Evolutionary conservation across 768 basidiomycete species (phyloP).

Genomic region (Xerocomellus dryophilus): DNA sequence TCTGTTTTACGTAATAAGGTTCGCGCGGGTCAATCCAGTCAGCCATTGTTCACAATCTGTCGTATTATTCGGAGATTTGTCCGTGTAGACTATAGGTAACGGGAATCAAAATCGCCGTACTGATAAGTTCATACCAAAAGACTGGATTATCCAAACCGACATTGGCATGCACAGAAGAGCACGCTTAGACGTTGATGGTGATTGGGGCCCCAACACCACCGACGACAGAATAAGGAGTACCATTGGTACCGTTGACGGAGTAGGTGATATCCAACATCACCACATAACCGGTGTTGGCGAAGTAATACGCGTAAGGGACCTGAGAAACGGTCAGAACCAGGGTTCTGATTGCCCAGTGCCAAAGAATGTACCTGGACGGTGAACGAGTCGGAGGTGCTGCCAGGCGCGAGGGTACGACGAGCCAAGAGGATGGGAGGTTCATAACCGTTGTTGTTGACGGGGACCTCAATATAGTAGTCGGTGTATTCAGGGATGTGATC

Average conservation of each 20-base stretch:
- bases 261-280: constrained; percentile 26
- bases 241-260: constrained; percentile 18
- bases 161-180: neutral
- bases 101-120: neutral
- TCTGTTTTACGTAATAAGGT: too few relatives aligned
- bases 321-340: constrained; percentile 12
- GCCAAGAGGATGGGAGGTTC: constrained; percentile 31
- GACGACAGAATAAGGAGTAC: constrained; percentile 21
- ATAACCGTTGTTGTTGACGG: constrained; percentile 29
- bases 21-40: too few relatives aligned
- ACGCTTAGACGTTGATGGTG: constrained; percentile 14
- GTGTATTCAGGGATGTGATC: constrained; percentile 23
- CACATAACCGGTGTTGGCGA: constrained; percentile 18
- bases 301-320: constrained; percentile 27
- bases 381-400: constrained; percentile 12
- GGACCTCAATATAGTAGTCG: constrained; percentile 36
- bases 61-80: neutral
- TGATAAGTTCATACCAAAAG: too few relatives aligned
- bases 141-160: neutral
- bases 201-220: constrained; percentile 18
- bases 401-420: constrained; percentile 16
- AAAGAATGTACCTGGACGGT: constrained; percentile 15
- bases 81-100: neutral
- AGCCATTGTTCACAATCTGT: neutral
- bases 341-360: too few relatives aligned